phyloP scores from a whole-genome alignment of 208 protist genomes.

The Wallacemonas rigidus region DNA sequence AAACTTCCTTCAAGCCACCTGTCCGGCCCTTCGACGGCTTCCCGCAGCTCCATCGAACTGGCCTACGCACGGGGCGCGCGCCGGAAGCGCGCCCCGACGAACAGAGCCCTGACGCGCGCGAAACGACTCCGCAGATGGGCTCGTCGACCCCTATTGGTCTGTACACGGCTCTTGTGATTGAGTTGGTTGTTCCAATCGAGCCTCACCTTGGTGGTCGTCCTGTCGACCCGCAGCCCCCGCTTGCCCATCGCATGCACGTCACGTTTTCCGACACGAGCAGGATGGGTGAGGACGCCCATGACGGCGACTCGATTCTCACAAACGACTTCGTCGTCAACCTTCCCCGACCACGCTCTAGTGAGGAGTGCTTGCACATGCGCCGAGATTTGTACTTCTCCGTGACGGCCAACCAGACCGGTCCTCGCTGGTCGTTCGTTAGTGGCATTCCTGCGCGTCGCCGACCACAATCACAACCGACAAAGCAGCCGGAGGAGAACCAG shows the following conservation, averaged over 20 bases:
- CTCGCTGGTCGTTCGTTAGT: slow-evolving; percentile 14
- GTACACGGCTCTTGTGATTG: slow-evolving; percentile 1
- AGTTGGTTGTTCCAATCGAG: slow-evolving; percentile 9
- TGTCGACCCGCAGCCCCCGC: neutral
- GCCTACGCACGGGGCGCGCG: too few relatives aligned
- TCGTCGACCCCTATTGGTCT: neutral
- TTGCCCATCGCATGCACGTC: neutral
- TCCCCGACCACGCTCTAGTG: slow-evolving; percentile 6
- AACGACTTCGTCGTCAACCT: slow-evolving; percentile 7
- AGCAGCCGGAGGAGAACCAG: neutral
- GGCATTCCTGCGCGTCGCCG: neutral
- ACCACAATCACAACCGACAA: neutral
- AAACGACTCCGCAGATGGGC: too few relatives aligned
- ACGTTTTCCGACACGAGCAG: neutral
- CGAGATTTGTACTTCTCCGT: slow-evolving; percentile 10
- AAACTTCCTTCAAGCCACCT: neutral
- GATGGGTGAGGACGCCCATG: too few relatives aligned
- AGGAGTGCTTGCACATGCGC: slow-evolving; percentile 11
- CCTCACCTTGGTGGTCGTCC: neutral
- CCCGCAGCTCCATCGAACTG: neutral
- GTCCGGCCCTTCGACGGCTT: neutral
- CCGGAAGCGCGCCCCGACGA: too few relatives aligned
- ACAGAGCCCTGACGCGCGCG: too few relatives aligned
- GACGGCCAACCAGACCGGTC: slow-evolving; percentile 6
- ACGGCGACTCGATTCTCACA: neutral